Evolutionary conservation across 2,329 filamentous ascomycete genomes (phyloP), one percentile per base, ranked within the genome.

Genomic region (Zasmidium cellare): DNA sequence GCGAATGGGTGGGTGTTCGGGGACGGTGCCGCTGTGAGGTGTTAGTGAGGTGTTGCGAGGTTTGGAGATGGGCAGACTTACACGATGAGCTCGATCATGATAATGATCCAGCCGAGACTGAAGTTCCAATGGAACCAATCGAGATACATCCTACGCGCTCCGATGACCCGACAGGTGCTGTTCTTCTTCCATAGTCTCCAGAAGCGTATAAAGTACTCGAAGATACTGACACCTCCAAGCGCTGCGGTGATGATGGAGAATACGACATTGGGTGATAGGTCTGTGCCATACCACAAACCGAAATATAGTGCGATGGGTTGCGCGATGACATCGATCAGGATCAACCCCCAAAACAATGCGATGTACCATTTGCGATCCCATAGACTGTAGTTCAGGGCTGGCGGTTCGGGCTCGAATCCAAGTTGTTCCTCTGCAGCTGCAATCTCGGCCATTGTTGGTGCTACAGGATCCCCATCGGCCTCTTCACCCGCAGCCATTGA

Each of bases 271-370:
- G 78, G 77, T 0, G 76, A 77, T 28, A 86, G 68, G 23, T 63
- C 51, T 9, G 82, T 81, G 61, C 76, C 77, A 62, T 86, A 86
- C 81, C 82, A 85, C 38, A 87, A 74, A 50, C 80, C 77, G 74
- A 83, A 87, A 72, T 87, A 87, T 1, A 87, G 75, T 2, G 76
- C 79, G 58, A 87, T 77, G 18, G 84, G 84, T 72, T 85, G 82
- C 56, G 76, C 79, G 58, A 85, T 75, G 51, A 80, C 83, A 72
- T 87, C 84, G 57, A 86, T 66, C 20, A 86, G 68, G 56, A 86
- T 84, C 44, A 87, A 69, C 0, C 74, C 74, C 84, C 84, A 87
- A 73, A 87, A 87, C 60, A 83, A 72, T 38, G 78, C 73, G 60
- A 87, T 85, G 31, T 79, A 75, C 71, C 79, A 80, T 67, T 84